phyloP scores from a whole-genome alignment of 2,329 filamentous ascomycete species.

The Xenoacremonium recifei region DNA sequence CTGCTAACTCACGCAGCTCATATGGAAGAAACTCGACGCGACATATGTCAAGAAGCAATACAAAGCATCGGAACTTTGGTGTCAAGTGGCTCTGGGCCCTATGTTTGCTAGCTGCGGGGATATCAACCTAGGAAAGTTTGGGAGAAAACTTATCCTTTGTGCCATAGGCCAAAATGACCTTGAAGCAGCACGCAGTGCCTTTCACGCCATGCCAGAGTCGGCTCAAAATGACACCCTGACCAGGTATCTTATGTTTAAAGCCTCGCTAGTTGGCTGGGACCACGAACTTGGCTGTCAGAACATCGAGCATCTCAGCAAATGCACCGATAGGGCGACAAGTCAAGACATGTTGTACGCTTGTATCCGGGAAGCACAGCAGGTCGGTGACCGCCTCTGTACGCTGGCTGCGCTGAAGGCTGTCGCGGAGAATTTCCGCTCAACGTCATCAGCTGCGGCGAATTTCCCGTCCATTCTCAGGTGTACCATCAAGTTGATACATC shows the following conservation, averaged over 20 bases:
- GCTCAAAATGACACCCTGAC: slow-evolving; percentile 63
- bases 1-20: slow-evolving; percentile 49
- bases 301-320: slow-evolving; percentile 58
- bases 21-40: slow-evolving; percentile 78
- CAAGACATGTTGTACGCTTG: slow-evolving; percentile 75
- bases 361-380: slow-evolving; percentile 70
- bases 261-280: slow-evolving; percentile 61
- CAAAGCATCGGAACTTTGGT: slow-evolving; percentile 66
- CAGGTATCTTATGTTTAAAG: slow-evolving; percentile 73
- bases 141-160: slow-evolving; percentile 72
- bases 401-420: slow-evolving; percentile 35
- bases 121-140: slow-evolving; percentile 64
- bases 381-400: slow-evolving; percentile 60
- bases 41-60: slow-evolving; percentile 52
- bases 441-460: slow-evolving; percentile 22
- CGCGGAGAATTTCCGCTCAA: slow-evolving; percentile 23
- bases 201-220: slow-evolving; percentile 57
- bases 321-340: slow-evolving; percentile 44
- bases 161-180: slow-evolving; percentile 49
- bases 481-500: slow-evolving; percentile 49
- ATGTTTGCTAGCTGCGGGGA: slow-evolving; percentile 66
- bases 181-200: slow-evolving; percentile 33
- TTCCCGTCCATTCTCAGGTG: slow-evolving; percentile 44
- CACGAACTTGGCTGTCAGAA: slow-evolving; percentile 59
- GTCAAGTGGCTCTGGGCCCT: slow-evolving; percentile 62